Base-by-base conservation (phyloP, 805 yeast species). In the Candida sakaeoensis region DNA sequence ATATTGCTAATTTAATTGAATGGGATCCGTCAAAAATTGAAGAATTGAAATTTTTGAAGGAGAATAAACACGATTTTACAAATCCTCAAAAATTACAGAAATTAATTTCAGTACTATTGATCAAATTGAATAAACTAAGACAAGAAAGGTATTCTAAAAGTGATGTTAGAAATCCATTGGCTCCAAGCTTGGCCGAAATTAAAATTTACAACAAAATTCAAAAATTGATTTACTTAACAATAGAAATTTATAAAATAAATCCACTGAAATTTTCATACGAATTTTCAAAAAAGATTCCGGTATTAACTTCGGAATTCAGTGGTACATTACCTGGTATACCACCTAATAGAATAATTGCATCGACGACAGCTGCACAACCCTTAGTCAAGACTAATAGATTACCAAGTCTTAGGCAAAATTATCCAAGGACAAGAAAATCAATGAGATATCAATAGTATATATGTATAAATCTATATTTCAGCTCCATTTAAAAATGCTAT, bases 301-400 rank as follows among this genome's bases (percentile, higher is more conserved):
- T 85, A 0, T 70, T 85, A 41, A 79, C 79, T 54, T 75, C 80
- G 17, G 86, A 82, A 48, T 89, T 86, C 53, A 64, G 75, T 26
- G 97, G 97, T 34, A 73, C 83, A 1, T 70, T 90, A 53, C 96
- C 96, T 1, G 84, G 85, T 2, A 57, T 70, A 3, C 49, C 70
- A 29, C 45, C 63, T 23, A 40, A 52, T 10, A 52, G 55, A 36
- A 43, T 44, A 2, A 53, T 19, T 10, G n/a, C 24, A 13, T 55
- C 54, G 33, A 45, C 59, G 10, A 42, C 58, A 4, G 21, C 28
- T 8, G 19, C 12, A 14, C 24, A 28, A n/a, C 28, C 23, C 12
- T 16, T 40, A 6, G 33, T 27, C 8, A 26, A 24, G 23, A 19
- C 27, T 10, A 37, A 24, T 19, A 58, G 72, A 42, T 55, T 67